Conservation (phyloP, 164 flowering plant genomes). For the Umbilicus rupestris region DNA sequence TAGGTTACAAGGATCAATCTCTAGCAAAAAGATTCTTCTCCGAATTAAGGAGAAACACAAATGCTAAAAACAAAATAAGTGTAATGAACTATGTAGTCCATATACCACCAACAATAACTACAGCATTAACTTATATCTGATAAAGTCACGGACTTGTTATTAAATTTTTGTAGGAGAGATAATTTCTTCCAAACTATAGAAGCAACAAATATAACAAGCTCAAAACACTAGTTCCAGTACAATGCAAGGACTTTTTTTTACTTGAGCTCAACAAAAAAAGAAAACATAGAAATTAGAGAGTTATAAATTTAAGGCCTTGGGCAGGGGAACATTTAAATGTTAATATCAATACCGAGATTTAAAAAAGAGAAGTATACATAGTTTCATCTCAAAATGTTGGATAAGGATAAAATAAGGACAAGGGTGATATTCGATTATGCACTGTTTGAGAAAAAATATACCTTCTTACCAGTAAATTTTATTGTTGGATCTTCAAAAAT, state of each 20-base stretch:
- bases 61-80: neutral
- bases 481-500: slow-evolving; percentile 91
- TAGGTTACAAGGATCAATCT: neutral
- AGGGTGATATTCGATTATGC: neutral
- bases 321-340: neutral
- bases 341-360: neutral
- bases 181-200: neutral
- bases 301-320: neutral
- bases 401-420: neutral
- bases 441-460: neutral
- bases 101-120: neutral
- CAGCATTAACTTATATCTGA: neutral
- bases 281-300: neutral
- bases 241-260: neutral
- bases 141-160: neutral
- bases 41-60: neutral
- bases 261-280: neutral
- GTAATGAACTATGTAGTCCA: neutral
- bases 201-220: neutral
- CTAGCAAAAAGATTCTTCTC: neutral
- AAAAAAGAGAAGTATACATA: too few species aligned
- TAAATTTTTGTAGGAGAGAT: neutral
- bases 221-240: neutral
- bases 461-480: slow-evolving; percentile 53
- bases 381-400: neutral